Conservation (phyloP, 805 yeast species). For the Ogataea salicorniae region DNA sequence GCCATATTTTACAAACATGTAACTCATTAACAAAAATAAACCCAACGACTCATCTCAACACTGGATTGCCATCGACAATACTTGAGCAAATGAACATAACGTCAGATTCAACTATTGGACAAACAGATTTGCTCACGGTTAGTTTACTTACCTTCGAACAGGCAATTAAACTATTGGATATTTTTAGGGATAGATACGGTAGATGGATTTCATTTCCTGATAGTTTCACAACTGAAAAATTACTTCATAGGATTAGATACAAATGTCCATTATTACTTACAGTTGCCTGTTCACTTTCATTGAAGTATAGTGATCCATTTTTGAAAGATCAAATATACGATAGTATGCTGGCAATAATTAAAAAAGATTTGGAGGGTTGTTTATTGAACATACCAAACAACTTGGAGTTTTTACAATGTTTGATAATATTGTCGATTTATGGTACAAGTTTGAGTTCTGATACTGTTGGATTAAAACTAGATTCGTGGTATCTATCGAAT, state of each 20-base stretch:
- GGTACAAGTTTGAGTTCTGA: conserved; percentile 55
- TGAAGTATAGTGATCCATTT: conserved; percentile 43
- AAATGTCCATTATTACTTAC: conserved; percentile 63
- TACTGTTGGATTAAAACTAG: conserved; percentile 40
- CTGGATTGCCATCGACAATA: conserved; percentile 19
- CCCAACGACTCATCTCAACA: conserved; percentile 6
- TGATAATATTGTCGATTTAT: conserved; percentile 61
- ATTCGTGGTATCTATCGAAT: conserved; percentile 67
- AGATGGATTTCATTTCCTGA: conserved; percentile 75
- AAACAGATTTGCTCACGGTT: conserved; percentile 43
- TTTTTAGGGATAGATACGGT: conserved; percentile 64
- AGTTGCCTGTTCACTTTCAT: conserved; percentile 56
- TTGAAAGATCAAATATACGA: conserved; percentile 39
- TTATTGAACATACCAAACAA: conserved; percentile 37
- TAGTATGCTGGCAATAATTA: conserved; percentile 40
- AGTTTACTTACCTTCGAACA: conserved; percentile 46
- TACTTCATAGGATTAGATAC: conserved; percentile 43
- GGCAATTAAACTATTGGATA: conserved; percentile 45
- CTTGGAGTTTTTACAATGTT: conserved; percentile 62
- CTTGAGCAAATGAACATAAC: conserved; percentile 9
- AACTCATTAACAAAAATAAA: conserved; percentile 35
- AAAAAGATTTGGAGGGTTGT: conserved; percentile 43
- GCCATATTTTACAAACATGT: conserved; percentile 32
- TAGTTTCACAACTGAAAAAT: conserved; percentile 39
- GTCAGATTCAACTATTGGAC: conserved; percentile 1